Percentiles rank a stretch among this genome's conserved stretches.
Evolutionary conservation across 2,329 filamentous ascomycete genomes (phyloP).

Genomic region (Pseudocercospora fuligena): DNA sequence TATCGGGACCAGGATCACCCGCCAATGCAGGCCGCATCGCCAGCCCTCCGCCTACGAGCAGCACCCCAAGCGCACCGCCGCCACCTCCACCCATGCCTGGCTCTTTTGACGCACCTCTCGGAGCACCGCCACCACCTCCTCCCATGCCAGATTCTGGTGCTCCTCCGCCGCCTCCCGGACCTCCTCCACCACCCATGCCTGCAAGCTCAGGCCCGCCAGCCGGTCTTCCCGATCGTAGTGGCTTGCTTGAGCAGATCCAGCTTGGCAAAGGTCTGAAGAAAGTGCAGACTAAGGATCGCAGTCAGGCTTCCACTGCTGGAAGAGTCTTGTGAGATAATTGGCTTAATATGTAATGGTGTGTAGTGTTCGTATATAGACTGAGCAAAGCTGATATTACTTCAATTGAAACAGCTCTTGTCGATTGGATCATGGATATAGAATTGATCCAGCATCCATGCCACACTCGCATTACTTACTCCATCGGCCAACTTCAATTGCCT

Average conservation of each 20-base stretch:
- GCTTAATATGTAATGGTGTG: not conserved
- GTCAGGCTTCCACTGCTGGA: conserved; percentile 72
- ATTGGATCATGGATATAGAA: conserved; percentile 11
- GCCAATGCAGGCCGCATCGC: conserved; percentile 39
- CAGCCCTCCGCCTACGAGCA: conserved; percentile 56
- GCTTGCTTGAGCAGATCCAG: conserved; percentile 82
- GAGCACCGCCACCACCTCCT: conserved; percentile 53
- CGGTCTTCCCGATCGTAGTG: conserved; percentile 50
- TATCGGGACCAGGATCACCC: conserved; percentile 45
- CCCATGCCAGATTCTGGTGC: conserved; percentile 43
- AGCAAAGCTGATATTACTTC: conserved; percentile 4
- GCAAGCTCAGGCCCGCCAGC: conserved; percentile 46
- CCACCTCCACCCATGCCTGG: conserved; percentile 51
- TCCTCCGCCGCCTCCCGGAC: conserved; percentile 50
- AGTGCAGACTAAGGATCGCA: conserved; percentile 87
- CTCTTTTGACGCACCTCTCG: conserved; percentile 51
- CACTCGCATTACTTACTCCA: conserved; percentile 18
- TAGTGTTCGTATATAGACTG: conserved; percentile 7
- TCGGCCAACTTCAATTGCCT: conserved; percentile 27
- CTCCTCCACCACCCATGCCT: conserved; percentile 48
- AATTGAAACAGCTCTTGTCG: not conserved
- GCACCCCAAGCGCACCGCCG: conserved; percentile 51
- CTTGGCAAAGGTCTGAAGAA: conserved; percentile 80
- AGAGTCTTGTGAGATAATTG: conserved; percentile 58
- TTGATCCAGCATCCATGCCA: conserved; percentile 25